Evolutionary conservation across 1,139 yeast genomes (phyloP), one percentile per base, ranked within the genome.

Genomic region (Nematodospora anomalae): DNA sequence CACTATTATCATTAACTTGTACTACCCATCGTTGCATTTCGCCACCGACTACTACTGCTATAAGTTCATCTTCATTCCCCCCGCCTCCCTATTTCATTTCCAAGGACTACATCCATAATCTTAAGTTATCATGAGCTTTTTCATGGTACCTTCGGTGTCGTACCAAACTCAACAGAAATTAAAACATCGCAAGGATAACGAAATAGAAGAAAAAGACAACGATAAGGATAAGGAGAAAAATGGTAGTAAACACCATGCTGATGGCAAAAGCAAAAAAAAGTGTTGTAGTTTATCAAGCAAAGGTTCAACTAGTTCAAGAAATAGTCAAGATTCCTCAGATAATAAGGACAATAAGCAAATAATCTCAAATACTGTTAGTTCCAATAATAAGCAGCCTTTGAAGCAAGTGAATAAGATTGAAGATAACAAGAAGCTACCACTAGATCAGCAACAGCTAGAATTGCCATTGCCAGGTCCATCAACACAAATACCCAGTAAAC

Each of bases 141-240:
- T 56, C 39, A 46, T 61, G 35, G 56, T 61, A 14, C 67, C 67
- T 5, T 49, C 62, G 8, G 59, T 60, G 26, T 56, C 61, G 8
- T 60, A 58, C 40, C 66, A 62, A 44, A 58, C 63, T 12, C 63
- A 62, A 39, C 65, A 62, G 41, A 58, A 60, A 41, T 30, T 61
- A 32, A 56, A 58, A 40, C 40, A 47, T 25, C 44, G 47, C 14
- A 28, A 33, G 28, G 45, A 47, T 35, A 50, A 47, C 13, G 50
- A 47, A n/a, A 41, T 33, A 31, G 34, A 35, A 20, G 30, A 30
- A 20, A 32, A 31, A 12, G 35, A 33, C 6, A 36, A 33, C 35
- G 28, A 30, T 6, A 30, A 28, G 13, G 30, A 25, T 14, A 37
- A 36, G 16, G 40, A 37, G 34, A 47, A 37, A 27, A 30, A 27